Percentiles rank a stretch among this genome's conserved stretches.
Evolutionary conservation across 345 rosid genomes (phyloP).

Genomic region (Eucalyptus tenuipes): DNA sequence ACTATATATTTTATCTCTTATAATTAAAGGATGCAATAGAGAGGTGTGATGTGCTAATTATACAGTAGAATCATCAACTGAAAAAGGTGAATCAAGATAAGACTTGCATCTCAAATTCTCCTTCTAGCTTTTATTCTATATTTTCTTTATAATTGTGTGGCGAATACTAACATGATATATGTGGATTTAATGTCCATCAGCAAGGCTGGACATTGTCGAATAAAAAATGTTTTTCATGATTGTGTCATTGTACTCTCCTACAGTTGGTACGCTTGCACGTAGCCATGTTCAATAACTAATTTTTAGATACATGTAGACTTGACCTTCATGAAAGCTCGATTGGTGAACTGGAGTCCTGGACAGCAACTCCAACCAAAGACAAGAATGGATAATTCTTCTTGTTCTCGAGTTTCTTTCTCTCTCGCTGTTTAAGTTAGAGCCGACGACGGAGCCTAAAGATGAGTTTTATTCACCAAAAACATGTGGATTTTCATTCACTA

Average conservation of each 20-base stretch:
- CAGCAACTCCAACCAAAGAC: too few relatives aligned
- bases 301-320: background rate
- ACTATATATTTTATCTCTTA: too few relatives aligned
- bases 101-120: accelerated
- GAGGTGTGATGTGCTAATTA: too few relatives aligned
- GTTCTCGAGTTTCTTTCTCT: too few relatives aligned
- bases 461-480: too few relatives aligned
- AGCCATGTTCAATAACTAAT: background rate
- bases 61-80: accelerated
- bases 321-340: background rate
- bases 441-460: accelerated
- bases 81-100: too few relatives aligned
- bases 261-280: accelerated
- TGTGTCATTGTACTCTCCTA: background rate
- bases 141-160: too few relatives aligned
- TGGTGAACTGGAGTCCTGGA: too few relatives aligned
- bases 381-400: too few relatives aligned
- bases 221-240: background rate
- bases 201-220: accelerated
- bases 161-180: accelerated
- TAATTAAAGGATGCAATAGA: too few relatives aligned
- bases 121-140: accelerated
- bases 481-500: too few relatives aligned
- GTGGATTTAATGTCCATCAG: background rate
- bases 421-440: too few relatives aligned